A percentile compares a stretch with the other conserved stretches of the same genome.
These are phyloP conservation scores for Thecaphora frezii DNA, from an alignment of 1,284 basidiomycete species.

Conservation along the genomic window DNA sequence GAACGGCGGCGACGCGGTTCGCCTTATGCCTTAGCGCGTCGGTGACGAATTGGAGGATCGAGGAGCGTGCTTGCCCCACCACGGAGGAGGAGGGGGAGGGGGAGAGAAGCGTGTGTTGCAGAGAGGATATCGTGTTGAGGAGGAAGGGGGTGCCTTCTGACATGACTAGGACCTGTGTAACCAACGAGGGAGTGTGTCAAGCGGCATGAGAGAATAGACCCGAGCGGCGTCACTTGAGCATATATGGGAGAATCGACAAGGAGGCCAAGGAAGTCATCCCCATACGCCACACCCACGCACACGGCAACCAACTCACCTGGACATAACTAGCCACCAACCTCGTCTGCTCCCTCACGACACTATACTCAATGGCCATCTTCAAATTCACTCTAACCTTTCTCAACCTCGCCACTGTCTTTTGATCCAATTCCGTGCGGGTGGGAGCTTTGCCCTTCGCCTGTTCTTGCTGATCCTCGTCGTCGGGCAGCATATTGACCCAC, in stretches of 20 bases:
- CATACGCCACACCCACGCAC: not conserved
- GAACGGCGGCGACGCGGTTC: slow-evolving; percentile 44
- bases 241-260: too few relatives aligned
- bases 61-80: slow-evolving; percentile 18
- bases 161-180: slow-evolving; percentile 39
- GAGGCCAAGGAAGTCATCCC: slow-evolving; percentile 1
- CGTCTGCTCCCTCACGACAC: slow-evolving; percentile 48
- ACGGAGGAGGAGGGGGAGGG: slow-evolving; percentile 16
- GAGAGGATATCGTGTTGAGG: slow-evolving; percentile 26
- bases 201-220: not conserved
- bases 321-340: slow-evolving; percentile 47
- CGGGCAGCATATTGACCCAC: slow-evolving; percentile 55
- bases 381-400: slow-evolving; percentile 52
- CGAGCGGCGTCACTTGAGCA: not conserved
- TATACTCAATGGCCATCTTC: slow-evolving; percentile 54
- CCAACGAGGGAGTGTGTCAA: not conserved
- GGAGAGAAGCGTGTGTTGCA: slow-evolving; percentile 24
- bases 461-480: slow-evolving; percentile 31
- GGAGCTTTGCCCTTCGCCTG: not conserved
- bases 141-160: slow-evolving; percentile 41
- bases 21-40: slow-evolving; percentile 27
- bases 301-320: slow-evolving; percentile 19
- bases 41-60: slow-evolving; percentile 47
- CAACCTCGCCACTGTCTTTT: slow-evolving; percentile 35
- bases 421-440: slow-evolving; percentile 29